Conservation (phyloP, 2,329 filamentous ascomycete species). For the Pleoardoris graminearum region DNA sequence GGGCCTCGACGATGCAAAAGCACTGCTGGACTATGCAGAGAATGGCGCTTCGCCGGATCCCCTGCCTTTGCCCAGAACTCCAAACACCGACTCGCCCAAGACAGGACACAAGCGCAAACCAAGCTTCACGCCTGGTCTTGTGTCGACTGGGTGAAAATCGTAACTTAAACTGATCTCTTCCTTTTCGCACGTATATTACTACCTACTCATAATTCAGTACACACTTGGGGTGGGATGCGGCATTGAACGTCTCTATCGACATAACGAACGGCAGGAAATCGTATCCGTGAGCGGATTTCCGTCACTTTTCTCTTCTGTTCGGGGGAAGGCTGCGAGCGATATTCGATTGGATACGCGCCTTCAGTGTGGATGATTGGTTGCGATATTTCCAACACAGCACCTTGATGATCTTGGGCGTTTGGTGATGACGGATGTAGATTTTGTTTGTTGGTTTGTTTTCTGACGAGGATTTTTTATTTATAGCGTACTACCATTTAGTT, state of each 20-base stretch:
- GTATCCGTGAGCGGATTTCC: too few species aligned
- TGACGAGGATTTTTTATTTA: background rate
- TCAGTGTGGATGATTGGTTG: background rate
- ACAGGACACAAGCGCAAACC: slow-evolving; percentile 16
- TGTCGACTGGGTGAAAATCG: slow-evolving; percentile 9
- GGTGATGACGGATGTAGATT: slow-evolving; percentile 1
- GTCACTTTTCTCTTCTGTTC: too few species aligned
- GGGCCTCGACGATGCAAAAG: slow-evolving; percentile 42
- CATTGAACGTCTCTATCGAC: slow-evolving; percentile 8
- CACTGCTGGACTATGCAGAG: slow-evolving; percentile 39
- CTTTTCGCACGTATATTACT: slow-evolving; percentile 6
- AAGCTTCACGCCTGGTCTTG: slow-evolving; percentile 14
- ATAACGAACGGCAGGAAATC: background rate
- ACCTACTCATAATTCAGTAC: slow-evolving; percentile 9
- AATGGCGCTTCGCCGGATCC: slow-evolving; percentile 15
- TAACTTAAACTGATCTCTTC: background rate
- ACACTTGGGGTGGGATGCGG: slow-evolving; percentile 11
- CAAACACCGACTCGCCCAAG: slow-evolving; percentile 3
- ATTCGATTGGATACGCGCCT: too few species aligned
- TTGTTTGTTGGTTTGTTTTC: background rate
- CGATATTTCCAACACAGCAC: too few species aligned
- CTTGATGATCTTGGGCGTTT: slow-evolving; percentile 8
- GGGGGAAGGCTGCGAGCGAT: too few species aligned
- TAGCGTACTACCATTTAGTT: too few species aligned
- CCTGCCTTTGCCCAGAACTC: background rate